Evolutionary conservation across 2,329 filamentous ascomycete species (phyloP), one percentile per base, ranked within the genome.

Genomic region (Lojkania enalia): DNA sequence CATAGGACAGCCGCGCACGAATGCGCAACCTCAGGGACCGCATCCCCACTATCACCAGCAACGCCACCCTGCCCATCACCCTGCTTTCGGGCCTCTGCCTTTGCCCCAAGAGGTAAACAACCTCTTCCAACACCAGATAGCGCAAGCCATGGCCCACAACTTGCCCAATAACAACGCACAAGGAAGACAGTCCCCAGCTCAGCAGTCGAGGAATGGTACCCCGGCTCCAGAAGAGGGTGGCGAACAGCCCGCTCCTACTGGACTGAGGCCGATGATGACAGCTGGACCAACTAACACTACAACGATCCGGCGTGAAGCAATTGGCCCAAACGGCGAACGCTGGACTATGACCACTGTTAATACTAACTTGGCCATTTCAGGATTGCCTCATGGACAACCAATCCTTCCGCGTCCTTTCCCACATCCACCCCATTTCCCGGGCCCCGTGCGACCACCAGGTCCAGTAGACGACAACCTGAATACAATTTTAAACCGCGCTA

Each of bases 271-370:
- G n/a, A 36, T 45, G 35, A 39, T 44, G 20, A 46, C 45, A 13
- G 33, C 44, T 35, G 36, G 14, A 14, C 29, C 37, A 32, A 38
- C 44, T 18, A 44, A 42, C 35, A 32, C 69, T 6, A 70, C 73
- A 16, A 76, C 72, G 7, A 70, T 78, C 15, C 71, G 75, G 6
- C 75, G 75, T 21, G 77, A 81, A 57, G 71, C 73, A 6, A 56
- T 76, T 21, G 74, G 74, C 0, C 74, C 77, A 7, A 77, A 80
- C 51, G 78, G 78, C 13, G 71, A 78, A 46, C 70, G 76, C 44
- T 79, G 76, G 73, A 75, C 76, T 31, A 69, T 81, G 41, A 78
- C 76, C 2, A 69, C 77, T 41, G 80, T 79, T 54, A 76, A 78
- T 49, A 70, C 71, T 12, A 61, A 54, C 14, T 40, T 61, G 2